A percentile compares a stretch with the other conserved stretches of the same genome.
These are phyloP conservation scores for Glebionis coronaria DNA, from an alignment of 129 eudicot genomes.

Conservation along the genomic window DNA sequence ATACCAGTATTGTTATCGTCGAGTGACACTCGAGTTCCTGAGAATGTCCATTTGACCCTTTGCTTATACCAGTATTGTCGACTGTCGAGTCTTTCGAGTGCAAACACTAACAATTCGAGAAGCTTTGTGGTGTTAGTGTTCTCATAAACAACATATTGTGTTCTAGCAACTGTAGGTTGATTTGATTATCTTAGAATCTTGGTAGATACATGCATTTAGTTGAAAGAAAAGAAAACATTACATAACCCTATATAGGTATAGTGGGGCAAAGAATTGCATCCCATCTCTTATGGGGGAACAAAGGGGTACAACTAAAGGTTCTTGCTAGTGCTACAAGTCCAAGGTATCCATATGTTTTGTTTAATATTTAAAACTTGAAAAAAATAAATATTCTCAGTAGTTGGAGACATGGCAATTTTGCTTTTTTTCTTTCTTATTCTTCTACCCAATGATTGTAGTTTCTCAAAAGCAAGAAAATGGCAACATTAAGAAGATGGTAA, in stretches of 20 bases:
- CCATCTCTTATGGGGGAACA: slow-evolving; percentile 16
- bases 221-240: not conserved
- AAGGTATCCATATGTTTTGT: slow-evolving; percentile 39
- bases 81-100: not conserved
- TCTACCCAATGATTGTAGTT: slow-evolving; percentile 26
- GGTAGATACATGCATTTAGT: not conserved
- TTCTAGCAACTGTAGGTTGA: not conserved
- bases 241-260: not conserved
- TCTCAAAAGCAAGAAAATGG: slow-evolving; percentile 30
- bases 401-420: slow-evolving; percentile 21
- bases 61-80: not conserved
- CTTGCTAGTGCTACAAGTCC: slow-evolving; percentile 34
- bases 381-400: slow-evolving; percentile 7
- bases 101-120: not conserved
- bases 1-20: not conserved
- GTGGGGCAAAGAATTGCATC: slow-evolving; percentile 9
- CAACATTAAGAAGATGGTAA: slow-evolving; percentile 27
- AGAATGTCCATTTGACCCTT: not conserved
- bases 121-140: not conserved
- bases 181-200: not conserved
- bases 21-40: no score
- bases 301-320: slow-evolving; percentile 27
- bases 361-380: not conserved
- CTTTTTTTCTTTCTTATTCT: slow-evolving; percentile 17
- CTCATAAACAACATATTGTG: not conserved